These are phyloP conservation scores for Fraxinus latifolia DNA, from an alignment of 305 asterid genomes.

Conservation along the genomic window DNA sequence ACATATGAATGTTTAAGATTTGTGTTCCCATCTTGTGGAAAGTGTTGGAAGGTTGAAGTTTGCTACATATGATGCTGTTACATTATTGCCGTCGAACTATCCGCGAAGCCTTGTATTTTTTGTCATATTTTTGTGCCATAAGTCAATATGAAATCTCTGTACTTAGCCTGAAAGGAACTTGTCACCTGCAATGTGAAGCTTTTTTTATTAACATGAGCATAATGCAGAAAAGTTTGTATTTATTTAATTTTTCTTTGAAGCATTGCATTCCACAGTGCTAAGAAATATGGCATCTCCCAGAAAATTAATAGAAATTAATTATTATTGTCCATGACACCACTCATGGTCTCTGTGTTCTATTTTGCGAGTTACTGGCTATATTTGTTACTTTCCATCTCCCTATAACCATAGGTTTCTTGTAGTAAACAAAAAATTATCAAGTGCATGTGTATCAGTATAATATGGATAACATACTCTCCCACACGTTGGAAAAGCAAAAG, in stretches of 20 bases:
- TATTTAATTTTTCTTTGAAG: not conserved
- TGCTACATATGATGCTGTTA: not conserved
- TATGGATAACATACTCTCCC: not conserved
- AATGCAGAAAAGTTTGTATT: not conserved
- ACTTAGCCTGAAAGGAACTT: not conserved
- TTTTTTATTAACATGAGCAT: not conserved
- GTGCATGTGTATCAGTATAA: not conserved
- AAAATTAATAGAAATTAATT: not conserved
- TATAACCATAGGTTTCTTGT: not conserved
- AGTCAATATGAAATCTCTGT: not conserved
- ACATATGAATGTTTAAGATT: not conserved
- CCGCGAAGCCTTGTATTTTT: not conserved
- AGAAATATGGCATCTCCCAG: not conserved
- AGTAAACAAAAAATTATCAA: not conserved
- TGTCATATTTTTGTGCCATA: not conserved
- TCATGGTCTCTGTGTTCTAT: not conserved
- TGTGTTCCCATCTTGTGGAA: not conserved
- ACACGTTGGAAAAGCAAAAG: not conserved
- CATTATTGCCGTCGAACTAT: not conserved
- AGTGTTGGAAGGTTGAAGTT: not conserved
- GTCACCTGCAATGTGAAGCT: not conserved
- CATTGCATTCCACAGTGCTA: not conserved
- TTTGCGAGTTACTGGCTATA: not conserved
- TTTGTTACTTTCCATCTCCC: not conserved
- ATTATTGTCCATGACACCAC: not conserved